Conservation (phyloP, 2,329 filamentous ascomycete species). For the Aspergillus aculeatinus region DNA sequence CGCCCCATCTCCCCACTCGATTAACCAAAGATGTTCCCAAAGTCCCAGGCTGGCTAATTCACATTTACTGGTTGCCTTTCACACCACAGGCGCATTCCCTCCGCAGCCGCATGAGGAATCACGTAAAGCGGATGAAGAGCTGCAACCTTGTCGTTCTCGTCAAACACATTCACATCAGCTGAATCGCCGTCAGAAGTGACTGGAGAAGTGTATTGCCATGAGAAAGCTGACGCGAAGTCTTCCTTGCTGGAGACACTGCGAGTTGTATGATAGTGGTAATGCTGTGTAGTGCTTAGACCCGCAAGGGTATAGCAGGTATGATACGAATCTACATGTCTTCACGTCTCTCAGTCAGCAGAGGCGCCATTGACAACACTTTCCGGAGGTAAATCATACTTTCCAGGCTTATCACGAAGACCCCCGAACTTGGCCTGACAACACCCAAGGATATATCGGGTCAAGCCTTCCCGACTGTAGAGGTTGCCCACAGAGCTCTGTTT, state of each 20-base stretch:
- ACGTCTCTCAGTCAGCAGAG: conserved; percentile 20
- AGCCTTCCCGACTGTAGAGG: conserved; percentile 76
- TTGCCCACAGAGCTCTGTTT: conserved; percentile 29
- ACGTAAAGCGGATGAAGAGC: conserved; percentile 82
- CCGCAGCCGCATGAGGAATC: conserved; percentile 69
- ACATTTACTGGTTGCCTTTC: conserved; percentile 33
- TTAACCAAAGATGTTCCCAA: background rate
- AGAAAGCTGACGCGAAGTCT: conserved; percentile 38
- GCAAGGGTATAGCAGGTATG: conserved; percentile 90
- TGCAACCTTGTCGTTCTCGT: conserved; percentile 67
- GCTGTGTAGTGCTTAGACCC: conserved; percentile 78
- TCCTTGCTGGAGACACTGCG: conserved; percentile 31
- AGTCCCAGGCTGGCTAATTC: background rate
- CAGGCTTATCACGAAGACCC: conserved; percentile 89
- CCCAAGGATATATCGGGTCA: conserved; percentile 84
- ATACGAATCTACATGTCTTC: conserved; percentile 77
- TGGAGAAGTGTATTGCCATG: conserved; percentile 41
- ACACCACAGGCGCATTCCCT: conserved; percentile 66
- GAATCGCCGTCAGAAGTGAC: conserved; percentile 49
- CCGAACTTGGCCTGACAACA: conserved; percentile 80
- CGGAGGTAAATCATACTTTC: conserved; percentile 58
- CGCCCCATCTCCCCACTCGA: background rate
- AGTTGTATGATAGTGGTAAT: conserved; percentile 54
- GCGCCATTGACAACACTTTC: background rate
- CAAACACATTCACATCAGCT: conserved; percentile 62